phyloP scores from a whole-genome alignment of 2,329 filamentous ascomycete species.

The Clathrospora elynae region DNA sequence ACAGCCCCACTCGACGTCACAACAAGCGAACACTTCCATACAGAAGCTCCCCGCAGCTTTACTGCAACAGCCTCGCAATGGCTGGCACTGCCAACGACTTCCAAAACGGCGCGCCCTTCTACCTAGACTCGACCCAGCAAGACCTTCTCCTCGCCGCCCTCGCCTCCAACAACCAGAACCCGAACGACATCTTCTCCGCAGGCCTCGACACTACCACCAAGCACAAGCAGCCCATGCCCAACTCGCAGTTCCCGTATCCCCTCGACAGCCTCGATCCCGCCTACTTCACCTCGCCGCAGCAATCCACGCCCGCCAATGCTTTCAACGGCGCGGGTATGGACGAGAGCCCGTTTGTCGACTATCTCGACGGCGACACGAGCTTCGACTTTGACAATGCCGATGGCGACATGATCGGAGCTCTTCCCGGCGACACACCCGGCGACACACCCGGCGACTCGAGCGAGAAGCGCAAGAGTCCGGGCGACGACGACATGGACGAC shows the following conservation, averaged over 20 bases:
- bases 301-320: constrained; percentile 48
- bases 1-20: no score
- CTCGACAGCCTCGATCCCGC: constrained; percentile 42
- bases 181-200: constrained; percentile 36
- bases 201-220: constrained; percentile 20
- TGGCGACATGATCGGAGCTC: constrained; percentile 74
- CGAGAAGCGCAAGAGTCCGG: constrained; percentile 72
- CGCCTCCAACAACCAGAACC: constrained; percentile 51
- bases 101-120: constrained; percentile 49
- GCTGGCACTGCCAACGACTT: constrained; percentile 47
- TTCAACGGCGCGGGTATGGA: constrained; percentile 60
- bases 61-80: constrained; percentile 32
- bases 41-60: background rate
- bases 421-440: constrained; percentile 68
- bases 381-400: constrained; percentile 75
- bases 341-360: constrained; percentile 83
- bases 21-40: constrained; percentile 1
- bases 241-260: constrained; percentile 40
- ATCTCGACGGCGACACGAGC: constrained; percentile 73
- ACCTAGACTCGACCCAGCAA: constrained; percentile 55
- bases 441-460: constrained; percentile 56
- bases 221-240: constrained; percentile 24
- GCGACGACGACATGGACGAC: constrained; percentile 67
- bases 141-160: constrained; percentile 56
- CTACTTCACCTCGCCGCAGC: constrained; percentile 49